Evolutionary conservation across 2,329 filamentous ascomycete species (phyloP), one percentile per base, ranked within the genome.

Genomic region (Colletotrichum horii): DNA sequence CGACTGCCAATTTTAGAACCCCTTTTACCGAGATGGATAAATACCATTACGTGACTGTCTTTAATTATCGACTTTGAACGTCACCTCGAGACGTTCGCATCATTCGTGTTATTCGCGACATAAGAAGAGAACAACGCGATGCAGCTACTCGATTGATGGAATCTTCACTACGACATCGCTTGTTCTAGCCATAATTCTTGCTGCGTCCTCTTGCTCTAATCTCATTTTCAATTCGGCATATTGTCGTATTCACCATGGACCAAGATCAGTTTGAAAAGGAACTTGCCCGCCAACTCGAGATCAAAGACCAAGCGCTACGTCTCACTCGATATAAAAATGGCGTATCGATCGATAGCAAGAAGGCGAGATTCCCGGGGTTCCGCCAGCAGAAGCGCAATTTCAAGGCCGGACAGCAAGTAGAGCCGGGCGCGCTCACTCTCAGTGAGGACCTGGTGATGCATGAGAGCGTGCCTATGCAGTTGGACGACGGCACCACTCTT

Each of bases 221-320:
- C 43, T 1, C 43, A 4, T 3, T 0, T 22, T 22, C 11, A 22
- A 22, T 16, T 48, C 11, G 7, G 14, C 0, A 14, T 2, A 14
- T 48, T 22, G 19, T 48, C n/a, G 11, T 0, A 4, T 22, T 52
- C 43, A 0, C 11, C 3, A 52, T 52, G 43, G 3, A 52, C 1
- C 43, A 52, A 22, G 43, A 14, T 1, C 43, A 8, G 11, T 52
- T 52, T 52, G 43, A 52, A 1, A 52, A 52, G n/a, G 11, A 52
- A 2, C 43, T 52, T 0, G 43, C 43, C 0, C n/a, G n/a, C 43
- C n/a, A 52, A 52, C n/a, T 52, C 2, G 43, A 52, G 6, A 52
- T 52, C 11, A 22, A 22, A 22, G 43, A 52, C n/a, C 43, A 22
- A 52, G 43, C 43, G n/a, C n/a, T 52, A 11, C 43, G n/a, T 52